Evolutionary conservation across 2,329 filamentous ascomycete genomes (phyloP).

Genomic region (Zymoseptoria tritici): DNA sequence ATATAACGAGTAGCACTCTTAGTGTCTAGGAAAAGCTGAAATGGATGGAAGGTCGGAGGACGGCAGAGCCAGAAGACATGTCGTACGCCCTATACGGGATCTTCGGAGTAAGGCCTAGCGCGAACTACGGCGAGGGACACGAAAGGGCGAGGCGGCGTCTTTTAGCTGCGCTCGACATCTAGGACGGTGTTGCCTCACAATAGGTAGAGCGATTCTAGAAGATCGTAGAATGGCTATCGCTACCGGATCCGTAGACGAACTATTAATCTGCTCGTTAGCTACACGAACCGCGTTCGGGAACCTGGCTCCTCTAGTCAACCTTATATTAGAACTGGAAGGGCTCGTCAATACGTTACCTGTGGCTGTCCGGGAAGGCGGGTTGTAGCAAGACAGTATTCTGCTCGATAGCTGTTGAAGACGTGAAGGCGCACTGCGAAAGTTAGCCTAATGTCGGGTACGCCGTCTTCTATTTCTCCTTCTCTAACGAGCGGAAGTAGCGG

Average conservation of each 20-base stretch:
- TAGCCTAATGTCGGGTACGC: constrained; percentile 3
- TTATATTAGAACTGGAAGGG: constrained; percentile 15
- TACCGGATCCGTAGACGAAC: constrained; percentile 17
- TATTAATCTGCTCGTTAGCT: constrained; percentile 9
- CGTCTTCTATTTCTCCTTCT: constrained; percentile 19
- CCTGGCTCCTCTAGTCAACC: constrained; percentile 13
- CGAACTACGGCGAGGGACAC: not conserved
- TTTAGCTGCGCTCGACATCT: constrained; percentile 2
- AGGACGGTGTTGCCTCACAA: constrained; percentile 3
- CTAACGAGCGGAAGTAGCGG: constrained; percentile 15
- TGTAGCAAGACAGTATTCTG: constrained; percentile 20
- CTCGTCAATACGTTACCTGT: constrained; percentile 10
- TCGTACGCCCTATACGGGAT: constrained; percentile 12
- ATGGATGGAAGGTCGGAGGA: constrained; percentile 13
- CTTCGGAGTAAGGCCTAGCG: constrained; percentile 6
- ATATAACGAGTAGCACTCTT: not conserved
- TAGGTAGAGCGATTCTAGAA: constrained; percentile 8
- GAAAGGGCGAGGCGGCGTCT: not conserved
- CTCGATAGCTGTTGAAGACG: constrained; percentile 16
- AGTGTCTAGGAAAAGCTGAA: constrained; percentile 5
- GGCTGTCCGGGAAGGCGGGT: constrained; percentile 17
- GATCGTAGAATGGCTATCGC: constrained; percentile 14
- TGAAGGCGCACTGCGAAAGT: constrained; percentile 5
- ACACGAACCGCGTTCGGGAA: constrained; percentile 6
- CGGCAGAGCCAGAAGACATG: constrained; percentile 9